A percentile compares a stretch with the other conserved stretches of the same genome.
phyloP scores from a whole-genome alignment of 371 early-diverging fungal species.

The Umbelopsis sp. region DNA sequence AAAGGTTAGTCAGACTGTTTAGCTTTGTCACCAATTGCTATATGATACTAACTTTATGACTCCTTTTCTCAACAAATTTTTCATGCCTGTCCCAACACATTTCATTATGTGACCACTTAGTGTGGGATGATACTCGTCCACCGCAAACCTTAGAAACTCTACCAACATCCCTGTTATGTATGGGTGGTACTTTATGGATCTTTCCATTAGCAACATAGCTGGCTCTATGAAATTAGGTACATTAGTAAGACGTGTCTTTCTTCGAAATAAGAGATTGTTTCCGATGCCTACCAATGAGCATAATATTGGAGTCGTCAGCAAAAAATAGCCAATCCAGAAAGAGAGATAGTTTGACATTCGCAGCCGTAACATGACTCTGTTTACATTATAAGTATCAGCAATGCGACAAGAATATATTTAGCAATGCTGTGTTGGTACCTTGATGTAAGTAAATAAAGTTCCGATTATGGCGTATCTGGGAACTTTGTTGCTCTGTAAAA shows the following conservation, averaged over 20 bases:
- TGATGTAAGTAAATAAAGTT: conserved; percentile 61
- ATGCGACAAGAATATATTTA: background rate
- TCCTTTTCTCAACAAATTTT: conserved; percentile 61
- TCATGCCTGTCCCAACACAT: conserved; percentile 61
- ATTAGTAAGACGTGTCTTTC: no score
- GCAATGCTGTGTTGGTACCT: conserved; percentile 34
- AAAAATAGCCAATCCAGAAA: conserved; percentile 85
- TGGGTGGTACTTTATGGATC: conserved; percentile 69
- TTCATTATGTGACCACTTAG: conserved; percentile 51
- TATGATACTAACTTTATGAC: conserved; percentile 54
- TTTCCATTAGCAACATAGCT: conserved; percentile 72
- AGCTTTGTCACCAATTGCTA: no score
- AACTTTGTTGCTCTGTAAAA: conserved; percentile 74
- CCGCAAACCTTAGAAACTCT: conserved; percentile 62
- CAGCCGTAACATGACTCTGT: conserved; percentile 56
- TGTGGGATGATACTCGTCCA: conserved; percentile 65
- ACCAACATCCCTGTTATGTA: conserved; percentile 65
- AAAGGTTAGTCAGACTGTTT: background rate
- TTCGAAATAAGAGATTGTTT: background rate
- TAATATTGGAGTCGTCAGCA: conserved; percentile 68
- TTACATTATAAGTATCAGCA: background rate
- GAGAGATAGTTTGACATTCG: conserved; percentile 73
- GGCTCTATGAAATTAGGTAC: conserved; percentile 53
- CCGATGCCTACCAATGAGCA: conserved; percentile 67
- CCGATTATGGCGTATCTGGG: conserved; percentile 79